Conservation (phyloP, 805 yeast genomes). For the Schizosaccharomyces lindneri region DNA sequence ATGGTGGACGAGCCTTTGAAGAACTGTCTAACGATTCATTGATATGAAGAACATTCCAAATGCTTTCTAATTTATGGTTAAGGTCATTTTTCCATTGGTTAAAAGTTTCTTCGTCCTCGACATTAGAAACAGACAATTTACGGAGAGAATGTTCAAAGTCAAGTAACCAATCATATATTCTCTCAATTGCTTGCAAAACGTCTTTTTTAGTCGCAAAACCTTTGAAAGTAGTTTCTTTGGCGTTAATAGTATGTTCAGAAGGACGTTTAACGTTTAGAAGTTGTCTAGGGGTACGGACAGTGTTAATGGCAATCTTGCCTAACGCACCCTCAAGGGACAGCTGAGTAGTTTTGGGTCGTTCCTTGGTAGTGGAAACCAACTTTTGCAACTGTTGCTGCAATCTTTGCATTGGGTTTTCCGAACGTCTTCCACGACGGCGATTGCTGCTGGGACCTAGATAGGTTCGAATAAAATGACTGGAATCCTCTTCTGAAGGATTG, state of each 20-base stretch:
- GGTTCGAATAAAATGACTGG: slow-evolving; percentile 74
- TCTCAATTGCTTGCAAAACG: slow-evolving; percentile 46
- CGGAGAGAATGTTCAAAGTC: slow-evolving; percentile 55
- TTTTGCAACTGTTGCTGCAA: slow-evolving; percentile 92
- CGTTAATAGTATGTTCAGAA: slow-evolving; percentile 1
- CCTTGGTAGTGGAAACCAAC: slow-evolving; percentile 87
- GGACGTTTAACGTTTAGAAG: slow-evolving; percentile 28
- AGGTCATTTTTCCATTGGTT: slow-evolving; percentile 14
- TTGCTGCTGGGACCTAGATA: slow-evolving; percentile 53
- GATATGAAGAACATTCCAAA: slow-evolving; percentile 62
- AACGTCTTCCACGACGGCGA: slow-evolving; percentile 12
- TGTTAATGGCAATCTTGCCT: slow-evolving; percentile 59
- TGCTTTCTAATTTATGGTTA: slow-evolving; percentile 14
- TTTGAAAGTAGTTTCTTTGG: background rate
- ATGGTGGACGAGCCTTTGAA: slow-evolving; percentile 38
- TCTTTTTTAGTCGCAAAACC: background rate
- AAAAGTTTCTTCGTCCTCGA: slow-evolving; percentile 11
- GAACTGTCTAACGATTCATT: slow-evolving; percentile 31
- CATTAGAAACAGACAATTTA: slow-evolving; percentile 23
- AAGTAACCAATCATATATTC: slow-evolving; percentile 50
- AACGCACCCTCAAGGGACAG: slow-evolving; percentile 54
- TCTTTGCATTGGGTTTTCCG: slow-evolving; percentile 19
- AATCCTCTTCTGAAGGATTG: slow-evolving; percentile 27
- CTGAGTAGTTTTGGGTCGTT: slow-evolving; percentile 42
- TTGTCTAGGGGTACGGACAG: slow-evolving; percentile 70